Conservation (phyloP, 352 stramenopile species). For the Phytophthora capsici region DNA sequence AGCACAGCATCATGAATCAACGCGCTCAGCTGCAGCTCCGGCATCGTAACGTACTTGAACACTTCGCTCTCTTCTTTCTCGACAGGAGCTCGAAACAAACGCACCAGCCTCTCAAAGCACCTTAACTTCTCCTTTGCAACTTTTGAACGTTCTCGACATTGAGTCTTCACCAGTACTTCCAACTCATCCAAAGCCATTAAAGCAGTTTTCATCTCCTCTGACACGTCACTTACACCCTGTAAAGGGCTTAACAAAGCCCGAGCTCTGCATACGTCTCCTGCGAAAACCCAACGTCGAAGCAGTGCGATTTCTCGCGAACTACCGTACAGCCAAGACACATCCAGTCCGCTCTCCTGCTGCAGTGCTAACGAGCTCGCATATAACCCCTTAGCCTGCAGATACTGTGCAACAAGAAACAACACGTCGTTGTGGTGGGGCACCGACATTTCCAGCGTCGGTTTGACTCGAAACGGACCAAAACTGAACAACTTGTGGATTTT, state of each 20-base stretch:
- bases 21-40: constrained; percentile 40
- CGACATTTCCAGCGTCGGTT: constrained; percentile 28
- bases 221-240: constrained; percentile 8
- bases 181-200: constrained; percentile 45
- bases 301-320: constrained; percentile 48
- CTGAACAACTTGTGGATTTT: background rate
- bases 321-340: constrained; percentile 66
- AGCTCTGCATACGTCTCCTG: constrained; percentile 48
- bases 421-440: constrained; percentile 34
- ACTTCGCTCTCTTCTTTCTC: constrained; percentile 38
- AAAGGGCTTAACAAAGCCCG: constrained; percentile 52
- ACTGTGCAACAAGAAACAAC: constrained; percentile 60
- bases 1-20: constrained; percentile 51
- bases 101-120: constrained; percentile 55
- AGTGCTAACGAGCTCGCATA: constrained; percentile 50
- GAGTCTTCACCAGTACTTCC: constrained; percentile 35
- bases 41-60: constrained; percentile 58
- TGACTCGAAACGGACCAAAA: constrained; percentile 11
- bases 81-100: constrained; percentile 53
- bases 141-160: constrained; percentile 13
- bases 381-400: constrained; percentile 50
- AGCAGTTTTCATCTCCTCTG: constrained; percentile 22
- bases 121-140: constrained; percentile 45
- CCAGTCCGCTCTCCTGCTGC: constrained; percentile 59
- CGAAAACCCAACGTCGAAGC: constrained; percentile 64